Base-by-base conservation (phyloP, 2,329 filamentous ascomycete genomes). In the Botrytis fabae region DNA sequence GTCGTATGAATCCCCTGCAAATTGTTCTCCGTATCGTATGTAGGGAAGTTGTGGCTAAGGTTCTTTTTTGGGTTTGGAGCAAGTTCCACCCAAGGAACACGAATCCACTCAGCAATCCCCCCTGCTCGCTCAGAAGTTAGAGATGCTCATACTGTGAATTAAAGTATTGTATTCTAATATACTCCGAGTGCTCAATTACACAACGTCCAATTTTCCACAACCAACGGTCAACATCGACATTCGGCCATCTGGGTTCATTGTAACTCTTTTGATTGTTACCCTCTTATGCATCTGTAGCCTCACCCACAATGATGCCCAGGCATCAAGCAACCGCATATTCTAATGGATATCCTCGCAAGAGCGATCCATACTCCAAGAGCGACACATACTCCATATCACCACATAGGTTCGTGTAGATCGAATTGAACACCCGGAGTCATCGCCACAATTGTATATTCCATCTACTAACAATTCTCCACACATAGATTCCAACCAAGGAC, bases 301-400 rank as follows among this genome's bases (percentile, higher is more conserved):
- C 66, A 63, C 75, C 75, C 82, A 90, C 90, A 85, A 92, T 92
- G 90, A 94, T 96, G 90, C 93, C 95, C 82, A 90, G 94, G 85
- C 93, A 97, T 87, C 88, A 92, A 81, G 85, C 85, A 75, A 85
- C 85, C 83, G 91, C 91, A 82, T 95, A 92, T 83, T 89, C 91
- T 76, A 97, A 96, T 85, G 95, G 94, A 81, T 95, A 95, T 82
- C 92, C 92, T 76, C 88, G 91, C n/a, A 79, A 78, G 69, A 75
- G 91, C 91, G 79, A 85, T 84, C 93, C 91, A 63, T 95, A 97
- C 81, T 93, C 94, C 22, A 68, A 68, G 64, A 42, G 91, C 91
- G 79, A 85, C 84, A 93, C 92, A 63, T 95, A 97, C 81, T 93
- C 94, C 77, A 95, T 97, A 80, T 94, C 93, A 78, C 93, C 94